Evolutionary conservation across 2,329 filamentous ascomycete genomes (phyloP).

Genomic region (Tolypocladium nubicola): DNA sequence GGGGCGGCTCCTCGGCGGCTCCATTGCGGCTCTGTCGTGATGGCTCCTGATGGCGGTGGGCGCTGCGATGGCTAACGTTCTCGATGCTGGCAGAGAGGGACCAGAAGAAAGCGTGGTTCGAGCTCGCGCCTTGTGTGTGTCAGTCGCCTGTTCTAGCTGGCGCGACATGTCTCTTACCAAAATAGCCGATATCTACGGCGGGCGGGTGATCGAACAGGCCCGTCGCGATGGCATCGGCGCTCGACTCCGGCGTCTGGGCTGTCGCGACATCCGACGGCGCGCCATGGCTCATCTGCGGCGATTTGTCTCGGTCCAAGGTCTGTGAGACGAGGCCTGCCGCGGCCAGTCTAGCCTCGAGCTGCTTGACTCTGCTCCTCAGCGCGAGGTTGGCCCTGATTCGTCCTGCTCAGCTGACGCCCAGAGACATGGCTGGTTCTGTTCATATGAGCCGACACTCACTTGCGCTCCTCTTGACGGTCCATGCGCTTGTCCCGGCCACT

Average conservation of each 20-base stretch:
- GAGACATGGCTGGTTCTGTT: neutral
- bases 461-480: constrained; percentile 11
- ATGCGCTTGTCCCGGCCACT: constrained; percentile 13
- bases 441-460: constrained; percentile 2
- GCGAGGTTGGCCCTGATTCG: constrained; percentile 5
- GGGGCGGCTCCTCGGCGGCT: neutral
- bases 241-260: constrained; percentile 9
- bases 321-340: constrained; percentile 1
- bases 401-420: neutral
- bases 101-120: constrained; percentile 19
- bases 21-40: neutral
- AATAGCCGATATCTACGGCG: constrained; percentile 14
- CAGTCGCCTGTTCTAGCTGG: neutral
- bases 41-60: constrained; percentile 5
- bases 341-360: constrained; percentile 11
- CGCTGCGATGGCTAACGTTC: constrained; percentile 10
- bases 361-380: constrained; percentile 9
- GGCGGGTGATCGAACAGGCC: constrained; percentile 16
- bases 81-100: constrained; percentile 14
- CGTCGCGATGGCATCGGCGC: constrained; percentile 16
- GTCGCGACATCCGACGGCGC: neutral
- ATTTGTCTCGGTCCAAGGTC: neutral
- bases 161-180: constrained; percentile 7
- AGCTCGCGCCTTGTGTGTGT: constrained; percentile 13
- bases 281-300: neutral